These are phyloP conservation scores for Croton laevigatus DNA, from an alignment of 441 rosid species.

Conservation along the genomic window DNA sequence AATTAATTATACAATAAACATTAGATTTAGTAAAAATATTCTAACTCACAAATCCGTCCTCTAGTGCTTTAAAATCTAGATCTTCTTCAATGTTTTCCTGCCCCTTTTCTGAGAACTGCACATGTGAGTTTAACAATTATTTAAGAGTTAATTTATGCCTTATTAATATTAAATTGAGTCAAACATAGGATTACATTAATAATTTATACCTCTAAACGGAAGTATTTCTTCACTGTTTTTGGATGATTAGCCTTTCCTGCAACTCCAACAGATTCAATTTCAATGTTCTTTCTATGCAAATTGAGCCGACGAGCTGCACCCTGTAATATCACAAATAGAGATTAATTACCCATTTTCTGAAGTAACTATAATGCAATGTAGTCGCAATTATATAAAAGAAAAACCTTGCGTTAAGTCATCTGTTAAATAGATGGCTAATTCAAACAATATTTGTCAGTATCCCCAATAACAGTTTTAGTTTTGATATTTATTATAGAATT, in stretches of 20 bases:
- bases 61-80: slow-evolving; percentile 38
- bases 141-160: neutral
- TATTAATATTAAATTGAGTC: too few relatives aligned
- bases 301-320: slow-evolving; percentile 74
- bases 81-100: slow-evolving; percentile 31
- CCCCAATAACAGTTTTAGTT: too few relatives aligned
- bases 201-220: slow-evolving; percentile 60
- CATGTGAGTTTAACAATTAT: too few relatives aligned
- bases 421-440: too few relatives aligned
- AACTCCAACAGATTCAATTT: slow-evolving; percentile 76
- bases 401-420: too few relatives aligned
- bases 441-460: too few relatives aligned
- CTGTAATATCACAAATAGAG: slow-evolving; percentile 28
- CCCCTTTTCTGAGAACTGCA: slow-evolving; percentile 32
- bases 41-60: slow-evolving; percentile 46
- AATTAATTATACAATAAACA: too few relatives aligned
- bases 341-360: too few relatives aligned
- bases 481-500: too few relatives aligned
- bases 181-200: too few relatives aligned
- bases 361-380: too few relatives aligned
- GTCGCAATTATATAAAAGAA: too few relatives aligned
- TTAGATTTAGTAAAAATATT: neutral
- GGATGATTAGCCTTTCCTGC: slow-evolving; percentile 51
- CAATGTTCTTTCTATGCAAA: slow-evolving; percentile 52
- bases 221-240: slow-evolving; percentile 49